Base-by-base conservation (phyloP, 257 asterid species). In the Solanum megistacrolobum region DNA sequence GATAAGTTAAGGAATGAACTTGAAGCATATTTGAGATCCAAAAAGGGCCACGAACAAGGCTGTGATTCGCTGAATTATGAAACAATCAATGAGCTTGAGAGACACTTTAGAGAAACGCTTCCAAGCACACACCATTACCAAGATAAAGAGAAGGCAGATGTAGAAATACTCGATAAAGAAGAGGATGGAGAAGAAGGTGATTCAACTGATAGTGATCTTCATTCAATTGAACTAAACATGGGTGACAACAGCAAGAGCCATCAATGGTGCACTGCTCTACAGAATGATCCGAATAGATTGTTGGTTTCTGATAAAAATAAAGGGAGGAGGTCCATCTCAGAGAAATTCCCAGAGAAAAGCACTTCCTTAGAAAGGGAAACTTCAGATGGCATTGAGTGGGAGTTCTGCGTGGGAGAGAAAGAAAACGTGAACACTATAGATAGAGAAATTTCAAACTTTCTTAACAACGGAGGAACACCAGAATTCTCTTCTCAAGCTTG, bases 61-160 rank as follows among this genome's bases (percentile, higher is more conserved):
- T 91, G 84, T 71, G 93, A 90, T 62, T 97, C 95, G 34, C 98
- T 96, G 12, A 94, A 91, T 82, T 88, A 91, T 25, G 98, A 92
- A 71, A 92, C 91, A 79, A 97, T 97, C 60, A 92, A 90, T 89
- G 98, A 94, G 91, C 97, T 95, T 4, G 94, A 94, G 92, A 93
- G 83, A 73, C 95, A 94, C 32, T 84, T 96, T 46, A 94, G 95
- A 92, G 94, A 93, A 86, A 94, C 99, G 1, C 91, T 97, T 86
- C 98, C 98, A 9, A 86, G 84, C 68, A 72, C 94, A 0, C 69
- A 48, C 46, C 91, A 90, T 62, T 78, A 87, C 87, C 88, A 60
- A 78, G 94, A 90, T 41, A 85, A 82, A 23, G 91, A 74, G 36
- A 90, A 91, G 83, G 89, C 87, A 39, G 90, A 81, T 3, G 76